phyloP scores from a whole-genome alignment of 139 green algal genomes.

The Micractinium conductrix region DNA sequence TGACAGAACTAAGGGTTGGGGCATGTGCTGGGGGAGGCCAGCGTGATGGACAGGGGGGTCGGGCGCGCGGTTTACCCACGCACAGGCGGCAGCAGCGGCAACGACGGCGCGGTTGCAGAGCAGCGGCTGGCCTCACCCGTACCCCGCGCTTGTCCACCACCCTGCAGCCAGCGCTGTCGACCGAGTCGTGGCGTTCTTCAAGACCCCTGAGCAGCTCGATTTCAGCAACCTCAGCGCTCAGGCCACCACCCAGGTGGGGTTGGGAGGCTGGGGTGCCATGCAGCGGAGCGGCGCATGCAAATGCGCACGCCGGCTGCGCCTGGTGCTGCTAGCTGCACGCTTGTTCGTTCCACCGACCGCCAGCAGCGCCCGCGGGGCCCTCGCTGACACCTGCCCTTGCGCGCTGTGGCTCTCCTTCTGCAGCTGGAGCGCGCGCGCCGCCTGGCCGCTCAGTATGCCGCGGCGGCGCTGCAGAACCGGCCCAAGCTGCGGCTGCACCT shows the following conservation, averaged over 20 bases:
- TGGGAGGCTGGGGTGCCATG: no score
- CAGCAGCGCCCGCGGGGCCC: no score
- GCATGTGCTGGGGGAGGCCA: not conserved
- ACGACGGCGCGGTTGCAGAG: no score
- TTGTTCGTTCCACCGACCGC: no score
- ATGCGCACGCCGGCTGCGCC: no score
- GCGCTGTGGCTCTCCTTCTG: slow-evolving; percentile 32
- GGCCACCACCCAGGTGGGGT: slow-evolving; percentile 22
- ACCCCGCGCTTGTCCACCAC: not conserved
- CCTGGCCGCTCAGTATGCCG: slow-evolving; percentile 62
- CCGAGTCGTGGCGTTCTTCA: slow-evolving; percentile 81
- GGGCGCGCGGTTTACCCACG: no score
- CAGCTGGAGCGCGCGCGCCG: slow-evolving; percentile 65
- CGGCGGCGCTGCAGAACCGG: slow-evolving; percentile 50
- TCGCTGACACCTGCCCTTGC: no score
- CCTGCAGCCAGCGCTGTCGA: slow-evolving; percentile 55
- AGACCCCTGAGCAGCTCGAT: slow-evolving; percentile 38
- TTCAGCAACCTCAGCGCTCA: slow-evolving; percentile 13
- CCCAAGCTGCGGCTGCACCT: slow-evolving; percentile 67
- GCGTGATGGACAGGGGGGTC: no score
- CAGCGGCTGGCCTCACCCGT: no score
- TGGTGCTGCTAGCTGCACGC: no score
- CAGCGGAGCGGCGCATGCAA: no score
- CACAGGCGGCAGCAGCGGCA: no score
- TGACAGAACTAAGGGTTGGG: not conserved